These are phyloP conservation scores for Rehmannia glutinosa DNA, from an alignment of 257 asterid genomes.

Conservation along the genomic window DNA sequence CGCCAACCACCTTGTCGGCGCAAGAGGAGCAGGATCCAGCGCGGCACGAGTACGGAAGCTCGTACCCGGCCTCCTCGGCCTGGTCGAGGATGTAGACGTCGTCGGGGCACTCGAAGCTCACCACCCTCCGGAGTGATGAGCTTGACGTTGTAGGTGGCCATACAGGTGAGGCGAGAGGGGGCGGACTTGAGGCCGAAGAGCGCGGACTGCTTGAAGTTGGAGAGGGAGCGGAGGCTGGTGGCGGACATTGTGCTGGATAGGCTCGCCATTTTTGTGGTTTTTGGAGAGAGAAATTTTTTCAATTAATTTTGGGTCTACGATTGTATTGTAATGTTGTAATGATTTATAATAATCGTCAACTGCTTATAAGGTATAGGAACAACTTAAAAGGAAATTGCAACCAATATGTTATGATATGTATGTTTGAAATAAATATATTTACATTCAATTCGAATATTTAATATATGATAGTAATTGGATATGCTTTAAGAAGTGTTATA, in stretches of 20 bases:
- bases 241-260: constrained; percentile 41
- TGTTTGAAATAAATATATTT: no score
- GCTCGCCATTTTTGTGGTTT: no score
- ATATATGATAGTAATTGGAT: no score
- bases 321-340: no score
- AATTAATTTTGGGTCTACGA: not conserved
- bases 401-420: no score
- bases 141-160: constrained; percentile 67
- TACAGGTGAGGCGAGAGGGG: constrained; percentile 38
- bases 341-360: no score
- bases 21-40: constrained; percentile 91
- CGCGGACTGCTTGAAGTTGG: constrained; percentile 24
- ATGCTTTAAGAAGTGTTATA: no score
- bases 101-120: constrained; percentile 34
- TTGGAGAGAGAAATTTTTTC: not conserved
- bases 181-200: constrained; percentile 31
- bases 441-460: no score
- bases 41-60: constrained; percentile 82
- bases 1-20: constrained; percentile 54
- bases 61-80: constrained; percentile 67
- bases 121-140: constrained; percentile 48
- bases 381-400: no score
- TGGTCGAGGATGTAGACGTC: constrained; percentile 60
- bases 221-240: constrained; percentile 41
- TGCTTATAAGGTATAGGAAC: no score